These are phyloP conservation scores for Verticillium nonalfalfae DNA, from an alignment of 2,329 filamentous ascomycete species.

Conservation along the genomic window DNA sequence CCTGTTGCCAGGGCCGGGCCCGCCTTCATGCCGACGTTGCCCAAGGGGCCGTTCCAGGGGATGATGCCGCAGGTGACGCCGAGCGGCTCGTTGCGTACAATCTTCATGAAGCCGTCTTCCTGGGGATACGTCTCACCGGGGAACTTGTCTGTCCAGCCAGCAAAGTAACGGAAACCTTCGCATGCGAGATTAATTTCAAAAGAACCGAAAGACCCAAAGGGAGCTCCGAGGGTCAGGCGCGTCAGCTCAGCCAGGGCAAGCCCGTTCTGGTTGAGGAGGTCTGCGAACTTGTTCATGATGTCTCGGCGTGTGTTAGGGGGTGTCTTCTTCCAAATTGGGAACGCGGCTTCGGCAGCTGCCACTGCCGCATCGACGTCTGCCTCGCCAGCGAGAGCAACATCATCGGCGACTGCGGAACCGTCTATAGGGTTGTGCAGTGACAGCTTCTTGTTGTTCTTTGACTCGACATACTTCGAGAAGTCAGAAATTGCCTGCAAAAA, in stretches of 20 bases:
- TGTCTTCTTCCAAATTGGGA: conserved; percentile 33
- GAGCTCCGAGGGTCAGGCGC: conserved; percentile 38
- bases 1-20: conserved; percentile 35
- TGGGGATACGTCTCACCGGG: conserved; percentile 17
- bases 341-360: conserved; percentile 39
- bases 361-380: conserved; percentile 41
- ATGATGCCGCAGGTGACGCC: conserved; percentile 22
- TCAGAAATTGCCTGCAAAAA: not conserved
- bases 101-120: conserved; percentile 37
- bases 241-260: conserved; percentile 29
- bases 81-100: conserved; percentile 25
- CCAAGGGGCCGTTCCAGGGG: conserved; percentile 33
- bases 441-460: conserved; percentile 36
- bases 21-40: conserved; percentile 29
- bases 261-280: conserved; percentile 29
- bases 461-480: conserved; percentile 27
- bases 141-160: conserved; percentile 16
- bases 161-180: conserved; percentile 30
- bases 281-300: conserved; percentile 36
- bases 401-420: conserved; percentile 39
- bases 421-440: conserved; percentile 42
- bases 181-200: conserved; percentile 29
- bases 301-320: conserved; percentile 26
- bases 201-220: conserved; percentile 33
- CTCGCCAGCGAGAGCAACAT: conserved; percentile 37